Evolutionary conservation across 2,329 filamentous ascomycete species (phyloP), one percentile per base, ranked within the genome.

Genomic region (Alternaria ethzedia): DNA sequence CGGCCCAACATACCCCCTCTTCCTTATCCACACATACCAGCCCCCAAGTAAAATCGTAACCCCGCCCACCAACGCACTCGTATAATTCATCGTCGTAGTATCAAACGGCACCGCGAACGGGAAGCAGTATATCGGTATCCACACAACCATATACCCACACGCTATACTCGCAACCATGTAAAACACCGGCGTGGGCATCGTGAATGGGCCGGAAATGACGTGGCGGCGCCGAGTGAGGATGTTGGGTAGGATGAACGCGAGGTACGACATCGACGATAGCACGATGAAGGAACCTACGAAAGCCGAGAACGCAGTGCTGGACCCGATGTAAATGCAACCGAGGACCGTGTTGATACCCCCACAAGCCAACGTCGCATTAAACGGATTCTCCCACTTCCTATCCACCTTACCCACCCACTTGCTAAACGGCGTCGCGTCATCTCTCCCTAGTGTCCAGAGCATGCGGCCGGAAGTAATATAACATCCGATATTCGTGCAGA

Each of bases 281-380:
- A 89, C 82, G 56, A 87, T 83, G 73, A 87, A 89, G 0, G 82
- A 85, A 10, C 88, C 88, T 8, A 91, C 86, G 25, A 92, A 87
- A 0, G 89, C 89, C 45, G 87, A 86, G 79, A 92, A 92, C 0
- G 90, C 90, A 0, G 88, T 89, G 1, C 83, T 85, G 63, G 83
- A 88, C 23, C 87, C 89, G 1, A 92, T 84, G 67, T 91, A 91
- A 47, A 92, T 88, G 45, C 83, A 83, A 0, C 88, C 89, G 0
- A 92, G 81, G 4, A 89, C 74, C 0, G 88, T 88, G 23, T 85
- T 84, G 57, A 85, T 77, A 44, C 79, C 65, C 5, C 82, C 78
- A 80, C 84, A 86, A 9, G 82, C 79, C 2, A 89, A 59, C 0
- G 86, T 88, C 0, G 88, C 85, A 65, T 86, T 85, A 64, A 87